Evolutionary conservation across 2,329 filamentous ascomycete species (phyloP).

Genomic region (Ceratocystis cubensis): DNA sequence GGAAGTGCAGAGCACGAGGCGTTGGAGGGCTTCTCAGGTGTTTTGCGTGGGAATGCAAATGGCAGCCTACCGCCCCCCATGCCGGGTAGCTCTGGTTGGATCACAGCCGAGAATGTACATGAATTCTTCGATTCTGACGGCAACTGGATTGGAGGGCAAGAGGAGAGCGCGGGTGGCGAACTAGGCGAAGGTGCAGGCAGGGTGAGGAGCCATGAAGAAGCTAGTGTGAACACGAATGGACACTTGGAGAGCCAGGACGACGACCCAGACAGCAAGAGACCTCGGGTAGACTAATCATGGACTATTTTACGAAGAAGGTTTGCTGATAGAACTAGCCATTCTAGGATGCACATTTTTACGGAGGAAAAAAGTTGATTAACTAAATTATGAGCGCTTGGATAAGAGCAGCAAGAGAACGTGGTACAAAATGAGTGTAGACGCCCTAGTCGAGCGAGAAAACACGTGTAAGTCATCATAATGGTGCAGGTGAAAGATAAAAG

Average conservation of each 20-base stretch:
- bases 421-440: background rate
- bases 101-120: conserved; percentile 82
- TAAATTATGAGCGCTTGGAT: background rate
- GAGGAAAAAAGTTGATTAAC: background rate
- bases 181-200: conserved; percentile 54
- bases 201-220: conserved; percentile 41
- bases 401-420: background rate
- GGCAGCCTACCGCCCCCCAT: conserved; percentile 52
- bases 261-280: conserved; percentile 37
- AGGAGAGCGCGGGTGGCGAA: conserved; percentile 38
- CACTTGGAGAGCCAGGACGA: conserved; percentile 32
- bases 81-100: conserved; percentile 67
- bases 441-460: background rate
- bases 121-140: conserved; percentile 72
- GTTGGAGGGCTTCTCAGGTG: conserved; percentile 45
- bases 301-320: background rate
- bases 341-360: background rate
- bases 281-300: conserved; percentile 32
- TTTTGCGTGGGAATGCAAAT: conserved; percentile 36
- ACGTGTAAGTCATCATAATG: background rate
- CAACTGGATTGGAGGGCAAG: conserved; percentile 55
- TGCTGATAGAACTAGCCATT: background rate
- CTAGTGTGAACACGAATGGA: conserved; percentile 40
- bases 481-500: background rate
- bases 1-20: conserved; percentile 37